Evolutionary conservation across 768 basidiomycete species (phyloP).

Genomic region (Pleurotus sapidus): DNA sequence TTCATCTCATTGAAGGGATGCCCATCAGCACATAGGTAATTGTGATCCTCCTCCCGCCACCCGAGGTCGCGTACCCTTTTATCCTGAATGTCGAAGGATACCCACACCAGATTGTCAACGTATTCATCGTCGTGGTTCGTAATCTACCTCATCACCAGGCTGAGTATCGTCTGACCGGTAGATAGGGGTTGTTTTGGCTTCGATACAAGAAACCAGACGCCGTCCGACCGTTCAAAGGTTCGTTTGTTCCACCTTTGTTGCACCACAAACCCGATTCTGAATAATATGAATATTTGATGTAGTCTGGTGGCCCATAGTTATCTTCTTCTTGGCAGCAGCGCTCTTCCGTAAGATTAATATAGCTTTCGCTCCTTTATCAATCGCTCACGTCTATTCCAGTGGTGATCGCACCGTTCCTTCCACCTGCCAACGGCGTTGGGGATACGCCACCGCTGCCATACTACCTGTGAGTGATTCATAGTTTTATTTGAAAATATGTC

Average conservation of each 20-base stretch:
- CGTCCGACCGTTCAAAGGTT: conserved; percentile 52
- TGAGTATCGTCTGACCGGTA: background rate
- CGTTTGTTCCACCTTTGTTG: background rate
- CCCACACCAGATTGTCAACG: conserved; percentile 51
- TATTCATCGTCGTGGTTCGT: conserved; percentile 54
- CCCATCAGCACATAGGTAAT: conserved; percentile 29
- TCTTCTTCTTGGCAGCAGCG: conserved; percentile 52
- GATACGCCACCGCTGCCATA: conserved; percentile 62
- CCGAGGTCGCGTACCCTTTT: conserved; percentile 53
- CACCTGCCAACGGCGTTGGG: conserved; percentile 49
- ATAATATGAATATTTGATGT: background rate
- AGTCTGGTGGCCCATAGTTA: conserved; percentile 56
- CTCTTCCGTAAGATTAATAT: conserved; percentile 40
- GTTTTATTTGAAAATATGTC: background rate
- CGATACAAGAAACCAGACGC: conserved; percentile 46
- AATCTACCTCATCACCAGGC: background rate
- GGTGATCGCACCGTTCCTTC: conserved; percentile 53
- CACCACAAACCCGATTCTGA: too few species aligned
- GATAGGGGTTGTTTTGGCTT: conserved; percentile 53
- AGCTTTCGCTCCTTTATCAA: background rate
- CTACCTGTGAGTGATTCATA: conserved; percentile 35
- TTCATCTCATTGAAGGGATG: background rate
- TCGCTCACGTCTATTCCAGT: conserved; percentile 26
- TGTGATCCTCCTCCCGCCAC: conserved; percentile 53
- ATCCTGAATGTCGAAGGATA: conserved; percentile 57